Base-by-base conservation (phyloP, 1,139 yeast genomes). In the Kluyveromyces sp. region DNA sequence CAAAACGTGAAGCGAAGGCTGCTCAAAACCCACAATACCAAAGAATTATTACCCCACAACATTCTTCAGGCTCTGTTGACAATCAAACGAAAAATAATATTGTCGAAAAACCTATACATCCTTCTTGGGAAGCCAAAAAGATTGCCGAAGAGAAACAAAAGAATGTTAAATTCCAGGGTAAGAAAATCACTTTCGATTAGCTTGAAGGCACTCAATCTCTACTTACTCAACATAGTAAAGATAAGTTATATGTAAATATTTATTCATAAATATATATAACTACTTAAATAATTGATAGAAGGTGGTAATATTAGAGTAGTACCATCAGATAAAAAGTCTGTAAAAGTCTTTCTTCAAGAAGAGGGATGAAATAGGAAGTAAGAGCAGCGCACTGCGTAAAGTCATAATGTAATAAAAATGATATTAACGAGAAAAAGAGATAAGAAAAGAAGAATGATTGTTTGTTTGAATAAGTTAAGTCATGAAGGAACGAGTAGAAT, bases 71-170 rank as follows among this genome's bases (percentile, higher is more conserved):
- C 21, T 15, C 21, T 15, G 21, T 15, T 2, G 21, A 15, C 21
- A 15, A 15, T 15, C 21, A 15, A 15, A 15, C 1, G 21, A 15
- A 15, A 15, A 15, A 15, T 15, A 15, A n/a, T 25, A 33, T 48
- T 10, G 50, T 42, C n/a, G 47, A 47, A 30, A 45, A 47, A n/a
- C 49, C 50, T 26, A 51, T 87, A 49, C 98, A 92, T 76, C 98
- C 98, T 21, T 92, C 98, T 2, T 92, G 98, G 98, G 82, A 80
- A 57, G 98, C 98, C 25, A 83, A 83, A 68, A 76, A 74, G 65
- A 64, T 72, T 50, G 86, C 85, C 47, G 84, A 86, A 66, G 82
- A 83, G 61, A 77, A 79, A 56, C 63, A 72, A 51, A 77, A 78
- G 65, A 78, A 78, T 49, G 80, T 76, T 43, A 81, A 83, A 59